Evolutionary conservation across 2,329 filamentous ascomycete species (phyloP).

Genomic region (Xylaria digitata): DNA sequence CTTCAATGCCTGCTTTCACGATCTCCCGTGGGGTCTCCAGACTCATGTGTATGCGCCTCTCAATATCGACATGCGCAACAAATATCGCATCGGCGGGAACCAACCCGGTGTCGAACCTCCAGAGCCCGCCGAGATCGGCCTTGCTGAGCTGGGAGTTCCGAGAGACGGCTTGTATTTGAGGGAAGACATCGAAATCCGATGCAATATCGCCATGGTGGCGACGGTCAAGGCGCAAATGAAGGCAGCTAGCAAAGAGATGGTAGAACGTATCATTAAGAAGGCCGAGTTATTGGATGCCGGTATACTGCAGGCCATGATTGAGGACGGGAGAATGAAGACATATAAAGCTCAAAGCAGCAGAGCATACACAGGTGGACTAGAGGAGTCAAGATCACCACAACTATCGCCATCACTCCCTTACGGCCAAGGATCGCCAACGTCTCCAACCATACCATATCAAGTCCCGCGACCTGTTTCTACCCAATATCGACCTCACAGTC

Average conservation of each 20-base stretch:
- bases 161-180: slow-evolving; percentile 74
- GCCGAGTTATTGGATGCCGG: slow-evolving; percentile 76
- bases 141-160: slow-evolving; percentile 68
- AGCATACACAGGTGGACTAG: slow-evolving; percentile 42
- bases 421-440: slow-evolving; percentile 45
- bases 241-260: slow-evolving; percentile 74
- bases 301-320: slow-evolving; percentile 73
- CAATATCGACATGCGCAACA: slow-evolving; percentile 74
- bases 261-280: slow-evolving; percentile 76
- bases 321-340: slow-evolving; percentile 71
- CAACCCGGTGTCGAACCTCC: slow-evolving; percentile 73
- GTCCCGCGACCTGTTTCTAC: slow-evolving; percentile 55
- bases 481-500: slow-evolving; percentile 47
- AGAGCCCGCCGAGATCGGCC: slow-evolving; percentile 70
- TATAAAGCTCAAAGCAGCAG: slow-evolving; percentile 59
- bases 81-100: slow-evolving; percentile 75
- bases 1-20: slow-evolving; percentile 78
- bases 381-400: slow-evolving; percentile 45
- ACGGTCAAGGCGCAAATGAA: slow-evolving; percentile 76
- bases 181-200: slow-evolving; percentile 77
- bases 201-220: slow-evolving; percentile 72
- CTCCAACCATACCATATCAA: slow-evolving; percentile 54
- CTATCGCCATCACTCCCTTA: slow-evolving; percentile 44
- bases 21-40: slow-evolving; percentile 78
- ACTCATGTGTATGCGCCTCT: slow-evolving; percentile 78